A percentile compares a stretch with the other conserved stretches of the same genome.
Evolutionary conservation across 2,329 filamentous ascomycete species (phyloP).

Genomic region (Stachybotrys echinatus): DNA sequence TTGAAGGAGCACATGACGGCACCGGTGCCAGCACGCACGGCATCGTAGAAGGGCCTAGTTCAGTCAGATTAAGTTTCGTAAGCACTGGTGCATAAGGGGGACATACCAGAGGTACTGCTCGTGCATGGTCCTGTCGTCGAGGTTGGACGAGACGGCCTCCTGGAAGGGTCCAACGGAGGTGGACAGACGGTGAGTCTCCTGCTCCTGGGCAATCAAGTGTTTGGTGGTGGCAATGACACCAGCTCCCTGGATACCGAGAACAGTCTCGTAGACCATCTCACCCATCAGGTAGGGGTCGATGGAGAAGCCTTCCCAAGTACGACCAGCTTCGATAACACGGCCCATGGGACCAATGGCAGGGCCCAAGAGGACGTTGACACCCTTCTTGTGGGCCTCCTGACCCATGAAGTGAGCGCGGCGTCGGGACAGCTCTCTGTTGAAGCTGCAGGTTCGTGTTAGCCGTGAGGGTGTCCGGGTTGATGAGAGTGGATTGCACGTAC

Average conservation of each 20-base stretch:
- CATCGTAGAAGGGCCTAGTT: slow-evolving; percentile 54
- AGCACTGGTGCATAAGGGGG: too few species aligned
- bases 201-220: slow-evolving; percentile 60
- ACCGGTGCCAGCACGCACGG: slow-evolving; percentile 49
- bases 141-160: slow-evolving; percentile 54
- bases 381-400: slow-evolving; percentile 50
- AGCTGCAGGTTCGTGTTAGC: background rate
- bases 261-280: slow-evolving; percentile 63
- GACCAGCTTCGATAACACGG: background rate
- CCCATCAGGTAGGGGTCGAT: slow-evolving; percentile 68
- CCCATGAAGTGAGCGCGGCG: slow-evolving; percentile 47
- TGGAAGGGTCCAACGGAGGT: slow-evolving; percentile 25
- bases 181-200: slow-evolving; percentile 43
- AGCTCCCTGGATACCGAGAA: slow-evolving; percentile 70
- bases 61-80: too few species aligned
- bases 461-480: background rate
- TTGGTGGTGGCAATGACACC: slow-evolving; percentile 76
- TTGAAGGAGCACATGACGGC: slow-evolving; percentile 67
- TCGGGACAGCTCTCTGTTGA: slow-evolving; percentile 42
- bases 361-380: slow-evolving; percentile 37
- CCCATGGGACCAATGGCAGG: slow-evolving; percentile 1
- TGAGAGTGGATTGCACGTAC: slow-evolving; percentile 32
- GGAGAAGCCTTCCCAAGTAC: slow-evolving; percentile 46
- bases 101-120: slow-evolving; percentile 54
- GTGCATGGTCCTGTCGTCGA: slow-evolving; percentile 61